Evolutionary conservation across 331 rosid genomes (phyloP).

Genomic region (Malus hybrid): DNA sequence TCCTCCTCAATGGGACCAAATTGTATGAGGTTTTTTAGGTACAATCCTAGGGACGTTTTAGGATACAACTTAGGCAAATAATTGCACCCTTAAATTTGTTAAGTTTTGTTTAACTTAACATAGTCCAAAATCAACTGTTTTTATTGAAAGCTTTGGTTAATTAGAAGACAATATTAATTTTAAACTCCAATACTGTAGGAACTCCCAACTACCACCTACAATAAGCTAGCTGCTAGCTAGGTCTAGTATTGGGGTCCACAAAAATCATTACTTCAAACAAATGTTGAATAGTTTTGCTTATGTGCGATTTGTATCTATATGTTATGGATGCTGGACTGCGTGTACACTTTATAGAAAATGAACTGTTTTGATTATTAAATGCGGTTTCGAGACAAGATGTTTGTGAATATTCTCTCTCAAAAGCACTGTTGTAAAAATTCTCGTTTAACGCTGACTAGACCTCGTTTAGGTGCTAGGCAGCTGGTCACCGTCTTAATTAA

Average conservation of each 20-base stretch:
- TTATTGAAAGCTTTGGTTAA: background rate
- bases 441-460: too few species aligned
- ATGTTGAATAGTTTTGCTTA: too few species aligned
- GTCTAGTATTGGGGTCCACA: background rate
- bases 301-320: too few species aligned
- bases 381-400: too few species aligned
- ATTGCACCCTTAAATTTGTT: background rate
- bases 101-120: background rate
- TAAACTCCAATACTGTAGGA: background rate
- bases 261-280: background rate
- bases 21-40: background rate
- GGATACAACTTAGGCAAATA: background rate
- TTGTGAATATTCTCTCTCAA: too few species aligned
- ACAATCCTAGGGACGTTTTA: too few species aligned
- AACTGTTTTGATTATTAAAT: too few species aligned
- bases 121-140: background rate
- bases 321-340: background rate
- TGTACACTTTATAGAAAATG: too few species aligned
- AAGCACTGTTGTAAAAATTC: too few species aligned
- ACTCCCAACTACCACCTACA: background rate
- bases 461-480: too few species aligned
- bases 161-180: too few species aligned
- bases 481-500: too few species aligned
- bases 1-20: background rate
- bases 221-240: background rate